phyloP scores from a whole-genome alignment of 1,139 yeast genomes.

The Geotrichum europaeum region DNA sequence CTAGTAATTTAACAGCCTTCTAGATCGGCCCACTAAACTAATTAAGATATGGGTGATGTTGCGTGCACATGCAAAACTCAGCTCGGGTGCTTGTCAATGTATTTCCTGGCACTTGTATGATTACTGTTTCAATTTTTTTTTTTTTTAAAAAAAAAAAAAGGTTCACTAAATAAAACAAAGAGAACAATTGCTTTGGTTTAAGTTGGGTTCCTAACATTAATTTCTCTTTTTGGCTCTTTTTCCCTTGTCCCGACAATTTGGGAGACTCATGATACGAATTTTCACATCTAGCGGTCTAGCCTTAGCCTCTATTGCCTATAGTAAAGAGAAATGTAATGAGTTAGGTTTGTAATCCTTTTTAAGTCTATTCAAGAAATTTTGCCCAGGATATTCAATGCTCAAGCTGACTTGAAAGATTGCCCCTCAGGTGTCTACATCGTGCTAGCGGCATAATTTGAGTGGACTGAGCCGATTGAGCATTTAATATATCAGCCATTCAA shows the following conservation, averaged over 20 bases:
- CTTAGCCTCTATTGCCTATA: neutral
- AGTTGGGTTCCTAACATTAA: neutral
- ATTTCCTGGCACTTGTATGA: neutral
- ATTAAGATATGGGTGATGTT: neutral
- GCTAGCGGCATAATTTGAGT: neutral
- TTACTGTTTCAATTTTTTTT: neutral
- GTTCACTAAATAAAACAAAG: neutral
- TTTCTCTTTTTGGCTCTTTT: neutral
- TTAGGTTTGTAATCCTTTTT: neutral
- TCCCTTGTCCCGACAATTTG: neutral
- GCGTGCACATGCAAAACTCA: neutral
- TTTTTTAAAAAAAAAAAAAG: neutral
- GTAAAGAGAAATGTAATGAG: neutral
- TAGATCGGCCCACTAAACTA: neutral
- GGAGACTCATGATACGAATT: neutral
- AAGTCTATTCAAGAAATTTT: neutral
- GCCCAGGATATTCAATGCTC: neutral
- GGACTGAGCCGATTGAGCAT: neutral
- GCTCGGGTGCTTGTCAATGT: neutral
- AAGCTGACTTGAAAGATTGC: neutral
- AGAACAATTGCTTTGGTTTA: neutral
- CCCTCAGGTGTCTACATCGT: neutral
- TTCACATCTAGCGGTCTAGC: neutral
- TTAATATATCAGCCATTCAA: neutral
- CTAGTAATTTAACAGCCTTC: neutral